Evolutionary conservation across 306 rosid species (phyloP).

Genomic region (Oxytropis ochrocephala): DNA sequence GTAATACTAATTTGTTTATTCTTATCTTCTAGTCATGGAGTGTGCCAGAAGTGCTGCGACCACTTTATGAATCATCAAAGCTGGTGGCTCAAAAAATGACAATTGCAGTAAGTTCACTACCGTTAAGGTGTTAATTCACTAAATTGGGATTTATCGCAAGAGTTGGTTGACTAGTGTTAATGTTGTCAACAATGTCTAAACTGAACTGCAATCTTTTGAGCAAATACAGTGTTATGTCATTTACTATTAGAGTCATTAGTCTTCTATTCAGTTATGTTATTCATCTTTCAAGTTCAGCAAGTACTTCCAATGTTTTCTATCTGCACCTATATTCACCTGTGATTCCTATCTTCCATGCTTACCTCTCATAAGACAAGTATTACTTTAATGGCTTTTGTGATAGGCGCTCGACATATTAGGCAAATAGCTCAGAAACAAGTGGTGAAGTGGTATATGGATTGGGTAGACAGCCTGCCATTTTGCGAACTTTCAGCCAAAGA

Average conservation of each 20-base stretch:
- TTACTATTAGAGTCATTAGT: background rate
- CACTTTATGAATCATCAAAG: constrained; percentile 92
- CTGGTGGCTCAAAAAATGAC: constrained; percentile 88
- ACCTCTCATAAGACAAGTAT: background rate
- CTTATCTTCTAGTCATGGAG: constrained; percentile 68
- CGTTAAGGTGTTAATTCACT: background rate
- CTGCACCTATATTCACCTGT: background rate
- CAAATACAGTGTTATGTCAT: background rate
- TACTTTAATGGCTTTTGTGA: constrained; percentile 24
- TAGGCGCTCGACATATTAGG: constrained; percentile 80
- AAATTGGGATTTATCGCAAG: background rate
- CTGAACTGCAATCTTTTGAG: background rate
- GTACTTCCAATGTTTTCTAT: background rate
- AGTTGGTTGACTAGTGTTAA: background rate
- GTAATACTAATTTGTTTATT: constrained; percentile 8
- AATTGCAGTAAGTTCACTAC: constrained; percentile 62
- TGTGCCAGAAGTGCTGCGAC: constrained; percentile 95
- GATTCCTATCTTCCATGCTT: background rate
- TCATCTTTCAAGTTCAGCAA: background rate
- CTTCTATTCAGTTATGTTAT: background rate
- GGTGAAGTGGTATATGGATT: constrained; percentile 94
- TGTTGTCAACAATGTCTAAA: background rate
- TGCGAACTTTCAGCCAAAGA: constrained; percentile 94
- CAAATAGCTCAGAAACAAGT: constrained; percentile 97
- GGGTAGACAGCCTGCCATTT: constrained; percentile 96